Evolutionary conservation across 148 eudicot species (phyloP).

Genomic region (Camellia japonica): DNA sequence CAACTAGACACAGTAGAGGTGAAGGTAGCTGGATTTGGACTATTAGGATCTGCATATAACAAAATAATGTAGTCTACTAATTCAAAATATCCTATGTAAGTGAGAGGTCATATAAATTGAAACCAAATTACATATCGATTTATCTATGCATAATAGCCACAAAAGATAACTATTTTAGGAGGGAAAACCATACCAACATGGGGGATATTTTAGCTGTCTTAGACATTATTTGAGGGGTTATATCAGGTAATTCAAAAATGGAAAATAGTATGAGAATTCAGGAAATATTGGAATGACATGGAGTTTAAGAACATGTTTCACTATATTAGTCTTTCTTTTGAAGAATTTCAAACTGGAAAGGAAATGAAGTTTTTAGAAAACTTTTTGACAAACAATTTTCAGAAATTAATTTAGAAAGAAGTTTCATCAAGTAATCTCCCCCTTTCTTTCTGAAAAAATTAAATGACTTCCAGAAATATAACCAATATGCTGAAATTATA

Average conservation of each 20-base stretch:
- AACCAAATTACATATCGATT: not conserved
- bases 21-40: not conserved
- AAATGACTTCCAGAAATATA: not conserved
- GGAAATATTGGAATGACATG: not conserved
- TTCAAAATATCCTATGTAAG: not conserved
- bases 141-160: not conserved
- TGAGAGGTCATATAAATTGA: not conserved
- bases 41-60: not conserved
- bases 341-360: conserved; percentile 2
- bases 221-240: conserved; percentile 36
- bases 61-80: not conserved
- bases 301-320: not conserved
- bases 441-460: not conserved
- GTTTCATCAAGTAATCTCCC: not conserved
- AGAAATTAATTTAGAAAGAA: not conserved
- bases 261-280: not conserved
- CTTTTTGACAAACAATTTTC: not conserved
- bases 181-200: conserved; percentile 30
- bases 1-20: not conserved
- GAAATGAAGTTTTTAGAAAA: not conserved
- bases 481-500: not conserved
- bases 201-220: conserved; percentile 47
- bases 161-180: too few species aligned
- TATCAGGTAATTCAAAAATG: conserved; percentile 16
- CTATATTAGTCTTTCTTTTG: not conserved